Evolutionary conservation across 768 basidiomycete species (phyloP).

Genomic region (Leccinum boreale): DNA sequence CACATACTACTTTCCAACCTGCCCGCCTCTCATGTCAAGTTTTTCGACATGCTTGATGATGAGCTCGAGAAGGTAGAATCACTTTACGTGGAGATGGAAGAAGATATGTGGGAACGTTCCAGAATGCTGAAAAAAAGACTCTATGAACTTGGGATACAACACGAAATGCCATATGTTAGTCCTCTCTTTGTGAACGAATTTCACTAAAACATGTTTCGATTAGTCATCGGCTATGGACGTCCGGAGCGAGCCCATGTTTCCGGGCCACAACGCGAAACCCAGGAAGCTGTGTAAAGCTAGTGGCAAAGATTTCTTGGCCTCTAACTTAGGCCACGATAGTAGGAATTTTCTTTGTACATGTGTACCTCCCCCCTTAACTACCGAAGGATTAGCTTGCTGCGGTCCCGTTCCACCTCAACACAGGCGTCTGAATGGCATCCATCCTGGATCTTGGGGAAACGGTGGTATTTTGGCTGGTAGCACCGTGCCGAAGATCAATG

Average conservation of each 20-base stretch:
- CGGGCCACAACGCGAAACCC: not conserved
- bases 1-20: constrained; percentile 51
- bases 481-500: not conserved
- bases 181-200: not conserved
- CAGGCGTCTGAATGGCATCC: not conserved
- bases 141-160: constrained; percentile 67
- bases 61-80: constrained; percentile 83
- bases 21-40: constrained; percentile 57
- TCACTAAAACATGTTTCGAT: not conserved
- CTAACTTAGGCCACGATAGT: constrained; percentile 14
- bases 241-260: constrained; percentile 4
- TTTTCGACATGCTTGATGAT: constrained; percentile 70
- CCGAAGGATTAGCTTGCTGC: not conserved
- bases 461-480: not conserved
- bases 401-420: not conserved
- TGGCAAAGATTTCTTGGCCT: constrained; percentile 1
- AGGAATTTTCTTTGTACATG: not conserved
- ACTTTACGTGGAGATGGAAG: constrained; percentile 75
- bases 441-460: not conserved
- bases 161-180: constrained; percentile 53
- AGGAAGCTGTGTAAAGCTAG: not conserved
- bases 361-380: not conserved
- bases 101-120: constrained; percentile 50
- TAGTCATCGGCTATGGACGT: constrained; percentile 9
- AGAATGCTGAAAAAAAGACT: constrained; percentile 62